A percentile compares a stretch with the other conserved stretches of the same genome.
These are phyloP conservation scores for Rhodotorula graminis DNA, from an alignment of 768 basidiomycete species.

Conservation along the genomic window DNA sequence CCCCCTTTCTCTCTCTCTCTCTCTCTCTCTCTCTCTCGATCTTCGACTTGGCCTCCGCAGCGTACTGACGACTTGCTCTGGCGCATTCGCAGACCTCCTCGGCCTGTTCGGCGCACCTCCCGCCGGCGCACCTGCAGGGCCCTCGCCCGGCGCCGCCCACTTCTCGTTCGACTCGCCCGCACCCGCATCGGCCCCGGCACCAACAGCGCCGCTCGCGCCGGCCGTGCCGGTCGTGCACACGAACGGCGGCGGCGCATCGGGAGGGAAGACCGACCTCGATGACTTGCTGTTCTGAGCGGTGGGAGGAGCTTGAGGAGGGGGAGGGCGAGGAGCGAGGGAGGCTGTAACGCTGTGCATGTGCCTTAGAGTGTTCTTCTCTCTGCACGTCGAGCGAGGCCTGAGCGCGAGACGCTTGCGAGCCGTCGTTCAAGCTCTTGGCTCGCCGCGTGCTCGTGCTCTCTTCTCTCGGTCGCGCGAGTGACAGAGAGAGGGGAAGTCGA, in stretches of 20 bases:
- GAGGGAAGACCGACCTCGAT: conserved; percentile 34
- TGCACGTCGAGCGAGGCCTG: too few species aligned
- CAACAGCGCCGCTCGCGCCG: background rate
- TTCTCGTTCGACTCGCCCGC: conserved; percentile 14
- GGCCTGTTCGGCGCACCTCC: conserved; percentile 21
- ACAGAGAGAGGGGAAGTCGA: too few species aligned
- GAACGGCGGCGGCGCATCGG: background rate
- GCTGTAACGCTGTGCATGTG: background rate
- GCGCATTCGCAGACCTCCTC: conserved; percentile 14
- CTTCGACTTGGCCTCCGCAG: too few species aligned
- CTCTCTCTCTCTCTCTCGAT: too few species aligned
- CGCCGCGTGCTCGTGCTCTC: too few species aligned
- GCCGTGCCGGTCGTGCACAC: background rate
- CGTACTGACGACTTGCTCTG: background rate
- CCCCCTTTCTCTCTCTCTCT: too few species aligned
- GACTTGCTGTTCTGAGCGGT: conserved; percentile 33
- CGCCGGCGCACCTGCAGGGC: background rate
- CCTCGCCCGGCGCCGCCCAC: background rate
- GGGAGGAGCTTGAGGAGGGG: background rate
- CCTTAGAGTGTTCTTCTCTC: too few species aligned
- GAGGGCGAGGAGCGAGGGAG: background rate
- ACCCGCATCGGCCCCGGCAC: background rate
- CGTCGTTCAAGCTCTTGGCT: too few species aligned
- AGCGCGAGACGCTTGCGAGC: too few species aligned
- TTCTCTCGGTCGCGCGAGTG: too few species aligned